Evolutionary conservation across 805 yeast species (phyloP).

Genomic region (Hanseniaspora hatyaiensis): DNA sequence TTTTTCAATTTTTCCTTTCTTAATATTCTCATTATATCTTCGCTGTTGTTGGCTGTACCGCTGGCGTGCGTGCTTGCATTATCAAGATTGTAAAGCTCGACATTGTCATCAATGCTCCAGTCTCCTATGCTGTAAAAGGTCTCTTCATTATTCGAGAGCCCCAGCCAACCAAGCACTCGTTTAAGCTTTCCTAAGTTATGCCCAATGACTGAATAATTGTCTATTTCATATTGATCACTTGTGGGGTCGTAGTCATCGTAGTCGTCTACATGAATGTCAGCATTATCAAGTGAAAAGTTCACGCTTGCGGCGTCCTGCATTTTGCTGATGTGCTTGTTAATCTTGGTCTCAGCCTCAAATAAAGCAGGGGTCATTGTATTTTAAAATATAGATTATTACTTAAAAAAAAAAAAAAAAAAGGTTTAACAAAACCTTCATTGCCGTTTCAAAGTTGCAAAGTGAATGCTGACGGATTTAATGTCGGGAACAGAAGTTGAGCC

Average conservation of each 20-base stretch:
- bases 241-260: conserved; percentile 10
- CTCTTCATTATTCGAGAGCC: neutral
- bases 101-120: conserved; percentile 3
- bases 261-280: conserved; percentile 1
- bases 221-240: conserved; percentile 6
- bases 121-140: conserved; percentile 4
- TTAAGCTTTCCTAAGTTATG: conserved; percentile 4
- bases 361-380: no score
- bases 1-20: neutral
- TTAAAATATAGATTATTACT: no score
- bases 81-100: conserved; percentile 13
- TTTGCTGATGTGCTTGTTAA: neutral
- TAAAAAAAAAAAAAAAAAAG: no score
- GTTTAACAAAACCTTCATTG: no score
- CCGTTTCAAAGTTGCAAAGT: no score
- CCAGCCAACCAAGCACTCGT: conserved; percentile 4
- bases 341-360: no score
- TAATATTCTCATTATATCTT: neutral
- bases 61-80: neutral
- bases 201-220: conserved; percentile 11
- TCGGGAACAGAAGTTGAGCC: no score
- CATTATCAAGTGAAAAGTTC: neutral
- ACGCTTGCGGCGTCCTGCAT: neutral
- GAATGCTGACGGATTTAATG: no score
- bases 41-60: neutral